Base-by-base conservation (phyloP, 2,329 filamentous ascomycete genomes). In the Talaromyces sp. region DNA sequence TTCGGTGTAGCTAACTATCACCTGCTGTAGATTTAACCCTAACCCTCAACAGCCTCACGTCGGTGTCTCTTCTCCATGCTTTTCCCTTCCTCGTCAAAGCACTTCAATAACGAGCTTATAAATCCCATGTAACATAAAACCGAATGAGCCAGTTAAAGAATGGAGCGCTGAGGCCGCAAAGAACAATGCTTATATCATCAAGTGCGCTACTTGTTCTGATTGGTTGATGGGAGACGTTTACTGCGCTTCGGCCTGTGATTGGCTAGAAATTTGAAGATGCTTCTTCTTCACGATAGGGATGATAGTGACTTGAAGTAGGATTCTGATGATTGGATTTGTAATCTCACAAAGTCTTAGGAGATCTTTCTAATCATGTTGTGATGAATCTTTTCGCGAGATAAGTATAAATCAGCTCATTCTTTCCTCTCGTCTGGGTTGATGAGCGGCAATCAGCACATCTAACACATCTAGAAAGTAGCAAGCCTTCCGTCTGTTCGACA, bases 191-290 rank as follows among this genome's bases (percentile, higher is more conserved):
- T 21, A 45, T 19, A 45, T 45, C 19, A 21, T 48, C 5, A 35
- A 15, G 25, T 13, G 45, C 45, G 45, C 45, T 48, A 13, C 45
- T 8, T 19, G n/a, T 35, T 48, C n/a, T 35, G 45, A 48, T 48
- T 48, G 45, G 45, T 5, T 35, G 28, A 9, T 8, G 17, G 2
- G 6, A 5, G 45, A 17, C 2, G 6, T 15, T 13, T 48, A 48
- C 45, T 48, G 45, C 45, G 45, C 28, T 48, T 33, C 45, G 17
- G n/a, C 19, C 17, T 48, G 45, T 48, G 45, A 48, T 48, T 48
- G 45, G 45, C 45, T 9, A 19, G n/a, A 31, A 31, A 7, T 9
- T 33, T 21, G 28, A 48, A 33, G 43, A 33, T 43, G 15, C 17
- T 33, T 31, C 45, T 21, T 35, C 13, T 33, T 48, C 17, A n/a